Conservation (phyloP, 306 rosid genomes). For the Parietaria judaica region DNA sequence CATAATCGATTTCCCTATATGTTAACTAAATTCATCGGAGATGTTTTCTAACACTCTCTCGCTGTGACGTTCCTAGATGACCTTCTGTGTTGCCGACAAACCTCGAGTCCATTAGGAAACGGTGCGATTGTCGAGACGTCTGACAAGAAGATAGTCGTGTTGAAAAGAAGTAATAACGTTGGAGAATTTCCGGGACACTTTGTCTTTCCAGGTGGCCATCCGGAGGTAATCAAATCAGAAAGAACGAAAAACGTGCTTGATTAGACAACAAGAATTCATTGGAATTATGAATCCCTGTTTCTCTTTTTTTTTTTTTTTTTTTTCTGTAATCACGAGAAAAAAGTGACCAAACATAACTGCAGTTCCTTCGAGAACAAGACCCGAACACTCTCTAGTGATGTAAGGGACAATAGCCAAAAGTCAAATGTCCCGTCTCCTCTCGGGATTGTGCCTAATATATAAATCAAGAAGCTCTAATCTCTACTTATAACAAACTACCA, state of each 20-base stretch:
- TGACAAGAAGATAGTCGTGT: conserved; percentile 63
- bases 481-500: too few relatives aligned
- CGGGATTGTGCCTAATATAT: too few relatives aligned
- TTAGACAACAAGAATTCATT: too few relatives aligned
- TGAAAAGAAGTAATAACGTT: conserved; percentile 76
- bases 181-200: conserved; percentile 93
- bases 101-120: conserved; percentile 90
- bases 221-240: conserved; percentile 55
- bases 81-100: conserved; percentile 61
- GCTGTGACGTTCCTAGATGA: conserved; percentile 45
- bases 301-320: too few relatives aligned
- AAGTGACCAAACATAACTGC: too few relatives aligned
- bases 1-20: neutral
- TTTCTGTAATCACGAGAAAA: neutral
- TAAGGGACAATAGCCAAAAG: too few relatives aligned
- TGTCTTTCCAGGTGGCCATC: conserved; percentile 98
- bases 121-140: conserved; percentile 86
- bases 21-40: neutral
- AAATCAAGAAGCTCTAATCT: too few relatives aligned
- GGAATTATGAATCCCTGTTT: too few relatives aligned
- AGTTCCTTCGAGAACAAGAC: too few relatives aligned
- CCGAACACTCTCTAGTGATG: too few relatives aligned
- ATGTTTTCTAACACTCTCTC: conserved; percentile 3
- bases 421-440: too few relatives aligned
- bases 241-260: neutral